A percentile compares a stretch with the other conserved stretches of the same genome.
Evolutionary conservation across 2,329 filamentous ascomycete species (phyloP).

Genomic region (Xylaria sp.): DNA sequence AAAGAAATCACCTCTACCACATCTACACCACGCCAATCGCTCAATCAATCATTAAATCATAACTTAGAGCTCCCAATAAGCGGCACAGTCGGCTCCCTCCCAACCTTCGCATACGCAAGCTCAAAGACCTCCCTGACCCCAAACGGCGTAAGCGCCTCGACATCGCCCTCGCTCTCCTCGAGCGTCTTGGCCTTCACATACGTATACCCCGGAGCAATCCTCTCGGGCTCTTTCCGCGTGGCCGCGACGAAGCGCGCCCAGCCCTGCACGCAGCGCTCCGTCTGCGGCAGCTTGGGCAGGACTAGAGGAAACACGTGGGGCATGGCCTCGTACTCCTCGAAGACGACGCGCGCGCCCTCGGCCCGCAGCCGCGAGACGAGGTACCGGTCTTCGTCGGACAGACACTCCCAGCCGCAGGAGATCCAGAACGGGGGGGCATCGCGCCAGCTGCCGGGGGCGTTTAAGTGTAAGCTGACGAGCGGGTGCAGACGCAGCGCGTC

Average conservation of each 20-base stretch:
- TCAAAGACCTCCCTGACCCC: constrained; percentile 57
- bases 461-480: constrained; percentile 71
- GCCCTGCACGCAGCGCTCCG: constrained; percentile 63
- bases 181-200: constrained; percentile 63
- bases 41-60: constrained; percentile 15
- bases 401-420: constrained; percentile 75
- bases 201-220: constrained; percentile 56
- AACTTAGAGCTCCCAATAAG: constrained; percentile 38
- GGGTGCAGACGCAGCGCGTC: constrained; percentile 71
- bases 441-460: constrained; percentile 65
- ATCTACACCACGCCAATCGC: neutral
- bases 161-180: constrained; percentile 59
- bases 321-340: constrained; percentile 83
- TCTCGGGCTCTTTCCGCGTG: constrained; percentile 51
- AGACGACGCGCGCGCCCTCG: constrained; percentile 71
- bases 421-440: constrained; percentile 75
- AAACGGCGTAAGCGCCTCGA: constrained; percentile 57
- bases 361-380: constrained; percentile 66
- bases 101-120: constrained; percentile 51
- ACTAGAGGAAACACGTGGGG: constrained; percentile 77
- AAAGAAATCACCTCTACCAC: neutral
- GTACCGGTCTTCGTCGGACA: constrained; percentile 74
- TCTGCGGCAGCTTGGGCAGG: constrained; percentile 52
- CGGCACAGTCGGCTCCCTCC: constrained; percentile 36
- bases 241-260: constrained; percentile 67